Base-by-base conservation (phyloP, 2,329 filamentous ascomycete genomes). In the Arthrobotrys musiformis region DNA sequence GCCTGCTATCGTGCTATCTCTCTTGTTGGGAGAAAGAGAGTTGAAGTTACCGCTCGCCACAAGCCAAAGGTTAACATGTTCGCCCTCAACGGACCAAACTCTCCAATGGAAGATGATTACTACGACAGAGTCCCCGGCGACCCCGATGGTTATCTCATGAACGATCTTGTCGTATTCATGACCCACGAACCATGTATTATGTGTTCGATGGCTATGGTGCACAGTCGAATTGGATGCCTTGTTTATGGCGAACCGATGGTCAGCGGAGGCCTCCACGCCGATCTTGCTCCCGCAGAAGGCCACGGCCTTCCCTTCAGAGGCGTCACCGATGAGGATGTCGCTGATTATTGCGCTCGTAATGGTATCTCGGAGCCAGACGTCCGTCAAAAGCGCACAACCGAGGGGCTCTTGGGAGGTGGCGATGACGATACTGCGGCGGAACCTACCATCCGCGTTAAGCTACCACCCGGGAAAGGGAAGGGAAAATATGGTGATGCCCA, bases 161-260 rank as follows among this genome's bases (percentile, higher is more conserved):
- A 97, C 80, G 92, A 93, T 67, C 88, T 99, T 30, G 94, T 98
- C 83, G 88, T 99, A 70, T 98, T 97, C 84, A 87, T 96, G 77
- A 97, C 94, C 1, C 94, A 98, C 82, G 95, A 99, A 84, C 95
- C 95, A 4, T 99, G 95, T 82, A 89, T 97, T 76, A 96, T 97
- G 89, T 99, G 95, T 84, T 93, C 92, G 37, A 98, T 98, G 95
- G 95, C 93, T 0, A 91, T 98, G 80, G 87, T 98, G 22, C 94
- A 98, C 82, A 97, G 94, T 7, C 89, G 95, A 61, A 97, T 99
- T 87, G 90, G 92, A 50, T 90, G 91, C 64, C 92, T 94, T 62
- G 88, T 97, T 42, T 97, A 97, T 84, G 89, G 89, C 79, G 87
- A 90, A 78, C 89, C 92, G 68, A 95, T 97, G 91, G 85, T 89